These are phyloP conservation scores for Fusarium albidum DNA, from an alignment of 2,329 filamentous ascomycete species.

Conservation along the genomic window DNA sequence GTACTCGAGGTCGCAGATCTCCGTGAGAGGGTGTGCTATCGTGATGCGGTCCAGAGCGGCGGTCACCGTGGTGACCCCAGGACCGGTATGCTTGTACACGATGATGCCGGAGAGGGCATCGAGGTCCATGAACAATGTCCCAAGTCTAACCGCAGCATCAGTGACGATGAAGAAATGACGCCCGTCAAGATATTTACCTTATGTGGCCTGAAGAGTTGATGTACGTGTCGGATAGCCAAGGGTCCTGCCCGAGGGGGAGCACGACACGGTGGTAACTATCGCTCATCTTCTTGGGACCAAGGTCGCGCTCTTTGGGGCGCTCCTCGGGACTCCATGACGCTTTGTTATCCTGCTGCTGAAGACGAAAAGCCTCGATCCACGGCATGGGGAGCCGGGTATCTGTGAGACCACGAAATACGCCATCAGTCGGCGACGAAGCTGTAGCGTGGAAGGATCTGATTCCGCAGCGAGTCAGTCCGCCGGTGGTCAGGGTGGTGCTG, in stretches of 20 bases:
- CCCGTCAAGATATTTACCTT: slow-evolving; percentile 43
- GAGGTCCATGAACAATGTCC: slow-evolving; percentile 80
- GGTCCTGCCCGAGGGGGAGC: slow-evolving; percentile 75
- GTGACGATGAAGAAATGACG: not conserved
- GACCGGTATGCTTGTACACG: slow-evolving; percentile 72
- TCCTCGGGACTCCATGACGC: slow-evolving; percentile 15
- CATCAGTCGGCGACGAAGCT: slow-evolving; percentile 33
- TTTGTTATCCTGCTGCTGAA: slow-evolving; percentile 31
- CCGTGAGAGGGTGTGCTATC: slow-evolving; percentile 74
- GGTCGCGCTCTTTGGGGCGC: slow-evolving; percentile 32
- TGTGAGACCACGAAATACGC: slow-evolving; percentile 40
- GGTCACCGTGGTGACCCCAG: slow-evolving; percentile 61
- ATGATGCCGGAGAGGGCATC: slow-evolving; percentile 81
- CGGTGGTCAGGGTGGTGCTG: too few species aligned
- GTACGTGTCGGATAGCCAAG: slow-evolving; percentile 81
- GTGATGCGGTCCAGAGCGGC: slow-evolving; percentile 60
- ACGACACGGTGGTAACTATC: slow-evolving; percentile 45
- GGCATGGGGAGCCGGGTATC: slow-evolving; percentile 39
- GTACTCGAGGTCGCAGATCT: slow-evolving; percentile 81
- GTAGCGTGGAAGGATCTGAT: slow-evolving; percentile 29
- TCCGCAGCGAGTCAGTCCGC: not conserved
- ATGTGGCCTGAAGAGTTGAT: slow-evolving; percentile 80
- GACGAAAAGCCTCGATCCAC: slow-evolving; percentile 41
- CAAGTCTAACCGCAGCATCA: slow-evolving; percentile 52
- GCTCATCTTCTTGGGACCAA: slow-evolving; percentile 42